Conservation (phyloP, 2,329 filamentous ascomycete genomes). For the Pseudogymnoascus sp. region DNA sequence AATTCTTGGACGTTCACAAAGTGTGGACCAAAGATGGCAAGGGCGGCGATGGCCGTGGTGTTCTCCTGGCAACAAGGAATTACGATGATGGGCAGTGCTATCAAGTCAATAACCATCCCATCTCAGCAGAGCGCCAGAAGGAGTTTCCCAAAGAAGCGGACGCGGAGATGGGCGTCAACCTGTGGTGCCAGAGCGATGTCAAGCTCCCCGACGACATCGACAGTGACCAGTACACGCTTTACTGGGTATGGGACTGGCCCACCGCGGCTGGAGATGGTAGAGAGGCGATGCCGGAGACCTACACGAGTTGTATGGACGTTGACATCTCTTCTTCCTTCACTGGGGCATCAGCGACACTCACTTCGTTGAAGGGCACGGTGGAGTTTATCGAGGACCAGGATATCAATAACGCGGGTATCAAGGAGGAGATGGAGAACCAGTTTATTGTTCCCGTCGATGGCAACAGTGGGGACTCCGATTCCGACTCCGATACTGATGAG, state of each 20-base stretch:
- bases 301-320: slow-evolving; percentile 47
- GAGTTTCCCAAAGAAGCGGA: slow-evolving; percentile 50
- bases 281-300: slow-evolving; percentile 43
- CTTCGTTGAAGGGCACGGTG: background rate
- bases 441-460: background rate
- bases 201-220: slow-evolving; percentile 38
- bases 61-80: slow-evolving; percentile 63
- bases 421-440: background rate
- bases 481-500: too few species aligned
- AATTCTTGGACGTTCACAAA: slow-evolving; percentile 51
- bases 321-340: background rate
- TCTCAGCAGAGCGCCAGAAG: slow-evolving; percentile 27
- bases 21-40: slow-evolving; percentile 68
- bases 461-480: background rate
- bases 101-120: slow-evolving; percentile 49
- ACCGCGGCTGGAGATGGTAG: slow-evolving; percentile 21
- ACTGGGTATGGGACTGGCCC: slow-evolving; percentile 94
- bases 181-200: slow-evolving; percentile 8
- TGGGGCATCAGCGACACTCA: background rate
- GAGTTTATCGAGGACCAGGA: background rate
- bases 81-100: slow-evolving; percentile 87
- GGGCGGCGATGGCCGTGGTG: slow-evolving; percentile 67
- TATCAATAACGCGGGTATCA: background rate
- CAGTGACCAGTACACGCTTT: slow-evolving; percentile 55
- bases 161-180: slow-evolving; percentile 30